phyloP scores from a whole-genome alignment of 768 basidiomycete species.

The Mycena vulgaris region DNA sequence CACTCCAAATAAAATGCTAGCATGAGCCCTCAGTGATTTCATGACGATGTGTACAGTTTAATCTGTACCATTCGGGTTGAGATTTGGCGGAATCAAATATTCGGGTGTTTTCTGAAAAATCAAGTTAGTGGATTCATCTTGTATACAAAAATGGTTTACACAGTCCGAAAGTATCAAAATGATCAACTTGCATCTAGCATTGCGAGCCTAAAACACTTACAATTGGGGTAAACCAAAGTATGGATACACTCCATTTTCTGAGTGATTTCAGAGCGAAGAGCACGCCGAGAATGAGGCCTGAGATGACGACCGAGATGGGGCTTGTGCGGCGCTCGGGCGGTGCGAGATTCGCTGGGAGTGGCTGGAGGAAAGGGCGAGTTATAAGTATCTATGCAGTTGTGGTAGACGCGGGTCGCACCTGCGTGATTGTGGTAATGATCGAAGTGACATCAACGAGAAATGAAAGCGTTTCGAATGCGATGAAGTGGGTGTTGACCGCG shows the following conservation, averaged over 20 bases:
- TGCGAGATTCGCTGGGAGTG: too few species aligned
- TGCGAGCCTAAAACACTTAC: background rate
- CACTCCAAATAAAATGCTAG: too few species aligned
- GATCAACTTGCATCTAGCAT: background rate
- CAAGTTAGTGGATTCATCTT: background rate
- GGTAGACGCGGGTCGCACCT: too few species aligned
- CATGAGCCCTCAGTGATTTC: background rate
- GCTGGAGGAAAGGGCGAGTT: too few species aligned
- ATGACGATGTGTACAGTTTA: background rate
- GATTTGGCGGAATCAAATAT: background rate
- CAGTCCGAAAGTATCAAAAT: constrained; percentile 4
- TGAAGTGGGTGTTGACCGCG: too few species aligned
- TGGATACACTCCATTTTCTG: background rate
- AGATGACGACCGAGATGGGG: too few species aligned
- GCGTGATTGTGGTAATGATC: too few species aligned
- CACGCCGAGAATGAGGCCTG: too few species aligned
- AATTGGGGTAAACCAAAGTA: background rate
- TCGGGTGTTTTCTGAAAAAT: constrained; percentile 5
- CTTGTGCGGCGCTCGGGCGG: too few species aligned
- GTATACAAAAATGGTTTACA: constrained; percentile 6
- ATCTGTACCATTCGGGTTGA: background rate
- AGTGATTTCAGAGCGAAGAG: constrained; percentile 15
- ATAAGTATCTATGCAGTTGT: too few species aligned
- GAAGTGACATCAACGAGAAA: too few species aligned
- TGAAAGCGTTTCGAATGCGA: too few species aligned